Conservation (phyloP, 2,329 filamentous ascomycete species). For the Penicillium palitans region DNA sequence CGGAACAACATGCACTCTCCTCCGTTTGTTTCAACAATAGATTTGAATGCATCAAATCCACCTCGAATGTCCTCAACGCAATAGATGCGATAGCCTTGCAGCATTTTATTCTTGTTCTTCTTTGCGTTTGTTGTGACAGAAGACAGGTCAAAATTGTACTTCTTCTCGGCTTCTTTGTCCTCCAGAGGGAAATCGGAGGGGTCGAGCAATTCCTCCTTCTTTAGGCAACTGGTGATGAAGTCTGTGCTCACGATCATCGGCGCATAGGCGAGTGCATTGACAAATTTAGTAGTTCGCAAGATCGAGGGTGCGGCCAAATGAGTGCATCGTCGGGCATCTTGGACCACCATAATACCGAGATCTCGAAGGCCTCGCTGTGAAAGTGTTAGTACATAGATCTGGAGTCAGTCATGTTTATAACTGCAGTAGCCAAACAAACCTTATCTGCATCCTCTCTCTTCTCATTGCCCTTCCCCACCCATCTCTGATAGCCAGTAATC, state of each 20-base stretch:
- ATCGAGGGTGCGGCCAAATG: constrained; percentile 85
- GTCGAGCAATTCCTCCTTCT: constrained; percentile 64
- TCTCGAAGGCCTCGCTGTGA: constrained; percentile 73
- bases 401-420: neutral
- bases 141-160: constrained; percentile 67
- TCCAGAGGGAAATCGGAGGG: constrained; percentile 66
- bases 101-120: constrained; percentile 72
- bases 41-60: constrained; percentile 78
- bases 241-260: constrained; percentile 73
- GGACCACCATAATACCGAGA: constrained; percentile 77
- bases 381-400: constrained; percentile 14
- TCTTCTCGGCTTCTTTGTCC: constrained; percentile 72
- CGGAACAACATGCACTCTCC: constrained; percentile 77
- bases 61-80: constrained; percentile 78
- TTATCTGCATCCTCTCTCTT: constrained; percentile 77
- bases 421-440: constrained; percentile 53
- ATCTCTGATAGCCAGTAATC: constrained; percentile 80
- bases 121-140: constrained; percentile 70
- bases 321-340: constrained; percentile 74
- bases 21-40: constrained; percentile 85
- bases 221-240: constrained; percentile 77
- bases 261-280: constrained; percentile 79
- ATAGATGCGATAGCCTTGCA: constrained; percentile 76
- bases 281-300: constrained; percentile 89
- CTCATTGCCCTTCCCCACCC: constrained; percentile 64